Percentiles rank a stretch among this genome's conserved stretches.
Conservation (phyloP, 208 protist species). For the Trichomonas vaginalis region DNA sequence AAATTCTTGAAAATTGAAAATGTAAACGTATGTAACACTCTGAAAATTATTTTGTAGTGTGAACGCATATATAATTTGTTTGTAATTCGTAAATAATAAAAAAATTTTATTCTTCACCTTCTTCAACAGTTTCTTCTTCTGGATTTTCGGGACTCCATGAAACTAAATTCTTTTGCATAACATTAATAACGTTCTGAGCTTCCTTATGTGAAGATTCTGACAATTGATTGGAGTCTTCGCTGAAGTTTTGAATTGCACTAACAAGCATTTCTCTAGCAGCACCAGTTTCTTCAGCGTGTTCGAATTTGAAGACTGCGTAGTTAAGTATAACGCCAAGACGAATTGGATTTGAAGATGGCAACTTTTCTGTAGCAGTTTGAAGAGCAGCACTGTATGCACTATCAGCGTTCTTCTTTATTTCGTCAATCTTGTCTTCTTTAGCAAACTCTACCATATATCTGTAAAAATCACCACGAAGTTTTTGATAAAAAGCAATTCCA, state of each 20-base stretch:
- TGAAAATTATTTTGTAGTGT: neutral
- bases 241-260: neutral
- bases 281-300: neutral
- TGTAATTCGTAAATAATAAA: neutral
- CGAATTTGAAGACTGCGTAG: neutral
- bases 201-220: neutral
- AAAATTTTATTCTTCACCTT: neutral
- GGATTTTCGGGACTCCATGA: neutral
- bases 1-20: no score
- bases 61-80: neutral
- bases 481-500: neutral
- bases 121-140: neutral
- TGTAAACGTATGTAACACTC: no score
- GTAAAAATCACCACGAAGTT: neutral
- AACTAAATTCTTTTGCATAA: neutral
- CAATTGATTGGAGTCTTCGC: neutral
- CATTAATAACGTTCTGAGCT: neutral
- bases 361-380: neutral
- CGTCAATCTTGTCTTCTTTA: neutral
- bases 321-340: neutral
- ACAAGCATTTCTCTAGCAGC: neutral
- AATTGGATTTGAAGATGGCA: neutral
- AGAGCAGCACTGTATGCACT: neutral
- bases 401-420: neutral
- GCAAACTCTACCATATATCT: neutral